phyloP scores from a whole-genome alignment of 163 green algal genomes.

The Coccomyxa subellipsoidea region DNA sequence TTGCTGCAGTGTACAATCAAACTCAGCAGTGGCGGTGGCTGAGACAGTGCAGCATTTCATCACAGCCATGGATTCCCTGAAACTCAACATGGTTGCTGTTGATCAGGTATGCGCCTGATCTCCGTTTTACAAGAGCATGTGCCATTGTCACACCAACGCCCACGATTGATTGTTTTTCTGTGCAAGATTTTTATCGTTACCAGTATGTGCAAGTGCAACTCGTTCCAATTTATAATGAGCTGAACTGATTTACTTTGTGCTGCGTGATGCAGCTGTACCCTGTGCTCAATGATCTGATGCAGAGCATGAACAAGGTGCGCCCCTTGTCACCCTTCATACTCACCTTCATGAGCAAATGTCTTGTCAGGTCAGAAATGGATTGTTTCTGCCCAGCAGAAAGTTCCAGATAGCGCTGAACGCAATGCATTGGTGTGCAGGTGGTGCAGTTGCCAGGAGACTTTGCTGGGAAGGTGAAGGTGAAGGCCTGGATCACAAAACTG shows the following conservation, averaged over 20 bases:
- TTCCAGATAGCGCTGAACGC: too few species aligned
- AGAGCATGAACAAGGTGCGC: conserved; percentile 66
- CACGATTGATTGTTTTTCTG: too few species aligned
- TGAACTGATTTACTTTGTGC: too few species aligned
- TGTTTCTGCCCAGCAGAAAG: too few species aligned
- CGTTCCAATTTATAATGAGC: too few species aligned
- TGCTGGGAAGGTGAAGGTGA: conserved; percentile 64
- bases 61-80: conserved; percentile 83
- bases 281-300: conserved; percentile 75
- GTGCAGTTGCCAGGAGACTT: conserved; percentile 73
- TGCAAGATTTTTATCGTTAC: too few species aligned
- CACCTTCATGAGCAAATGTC: too few species aligned
- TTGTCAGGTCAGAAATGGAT: too few species aligned
- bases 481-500: conserved; percentile 76
- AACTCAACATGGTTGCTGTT: conserved; percentile 89
- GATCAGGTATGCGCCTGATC: conserved; percentile 65
- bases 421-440: conserved; percentile 23
- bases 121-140: background rate
- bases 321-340: too few species aligned
- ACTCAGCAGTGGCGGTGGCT: conserved; percentile 53
- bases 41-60: conserved; percentile 91
- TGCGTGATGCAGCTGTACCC: conserved; percentile 62
- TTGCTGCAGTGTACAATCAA: background rate
- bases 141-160: too few species aligned
- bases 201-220: too few species aligned